Evolutionary conservation across 2,329 filamentous ascomycete genomes (phyloP), one percentile per base, ranked within the genome.

Genomic region (Talaromyces rugulosus): DNA sequence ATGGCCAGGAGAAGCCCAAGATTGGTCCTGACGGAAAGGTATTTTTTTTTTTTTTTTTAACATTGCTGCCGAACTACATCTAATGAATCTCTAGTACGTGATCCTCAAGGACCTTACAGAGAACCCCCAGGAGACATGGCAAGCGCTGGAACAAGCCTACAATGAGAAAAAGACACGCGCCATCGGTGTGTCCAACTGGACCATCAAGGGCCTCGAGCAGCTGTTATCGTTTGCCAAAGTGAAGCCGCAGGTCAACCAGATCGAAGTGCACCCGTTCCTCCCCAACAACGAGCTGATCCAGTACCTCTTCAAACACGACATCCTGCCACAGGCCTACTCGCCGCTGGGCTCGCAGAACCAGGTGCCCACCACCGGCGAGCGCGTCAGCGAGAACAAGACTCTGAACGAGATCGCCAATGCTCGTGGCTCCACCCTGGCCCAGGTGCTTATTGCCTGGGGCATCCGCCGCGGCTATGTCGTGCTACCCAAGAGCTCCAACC

Each of bases 151-250:
- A 71, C 83, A 83, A 52, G 69, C 87, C 23, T 77, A 86, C 34
- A 72, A 75, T 12, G 83, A 84, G 1, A 89, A 89, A 65, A 84
- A 84, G 64, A 87, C 85, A 56, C 83, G 81, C 66, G 86, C 87
- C 61, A 92, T 95, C 67, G 91, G 91, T 58, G 87, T 95, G 14
- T 91, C 88, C 69, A 95, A 94, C 78, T 94, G 89, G 76, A 78
- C 78, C 59, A 81, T 82, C n/a, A 68, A 71, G 12, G 78, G 82
- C 42, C 72, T 85, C 14, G 74, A 83, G 65, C 69, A 76, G 60
- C 76, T 85, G 61, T 67, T 81, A 47, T 70, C 72, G 63, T 72
- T 71, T 67, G 75, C 77, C 67, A 74, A 77, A 66, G 71, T 81
- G 58, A 72, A 75, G 58, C 78, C 78, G 14, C 73, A 74, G 23